Percentiles rank a stretch among this genome's conserved stretches.
Evolutionary conservation across 352 stramenopile genomes (phyloP).

Genomic region (Albugo laibachii): DNA sequence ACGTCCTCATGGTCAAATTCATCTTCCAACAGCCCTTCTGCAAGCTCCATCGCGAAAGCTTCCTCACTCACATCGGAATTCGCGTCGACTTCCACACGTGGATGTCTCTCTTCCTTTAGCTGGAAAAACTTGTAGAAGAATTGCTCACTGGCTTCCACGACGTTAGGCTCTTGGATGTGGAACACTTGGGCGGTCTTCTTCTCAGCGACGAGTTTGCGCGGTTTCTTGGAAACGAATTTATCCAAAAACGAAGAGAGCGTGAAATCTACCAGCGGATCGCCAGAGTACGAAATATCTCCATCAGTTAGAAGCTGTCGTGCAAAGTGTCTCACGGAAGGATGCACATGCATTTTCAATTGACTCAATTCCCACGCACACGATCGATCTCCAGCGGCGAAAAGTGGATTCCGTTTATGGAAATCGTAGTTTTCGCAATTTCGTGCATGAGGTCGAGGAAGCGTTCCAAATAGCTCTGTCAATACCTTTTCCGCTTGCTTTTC

Average conservation of each 20-base stretch:
- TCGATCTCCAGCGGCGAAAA: conserved; percentile 49
- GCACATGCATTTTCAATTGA: conserved; percentile 85
- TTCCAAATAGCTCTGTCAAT: conserved; percentile 46
- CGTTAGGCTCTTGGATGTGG: conserved; percentile 33
- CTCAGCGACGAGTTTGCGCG: conserved; percentile 17
- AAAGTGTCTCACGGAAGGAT: conserved; percentile 91
- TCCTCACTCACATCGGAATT: conserved; percentile 46
- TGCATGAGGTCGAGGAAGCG: background rate
- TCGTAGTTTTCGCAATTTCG: conserved; percentile 29
- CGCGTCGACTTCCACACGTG: conserved; percentile 19
- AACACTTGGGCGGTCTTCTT: conserved; percentile 1
- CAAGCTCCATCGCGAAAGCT: conserved; percentile 75
- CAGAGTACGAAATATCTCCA: conserved; percentile 78
- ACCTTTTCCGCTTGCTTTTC: conserved; percentile 25
- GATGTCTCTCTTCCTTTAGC: conserved; percentile 40
- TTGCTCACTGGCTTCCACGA: conserved; percentile 57
- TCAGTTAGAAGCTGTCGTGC: conserved; percentile 55
- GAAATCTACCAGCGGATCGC: conserved; percentile 95
- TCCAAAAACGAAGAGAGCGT: conserved; percentile 94
- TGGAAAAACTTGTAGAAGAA: conserved; percentile 93
- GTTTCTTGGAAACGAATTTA: conserved; percentile 98
- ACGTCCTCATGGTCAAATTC: conserved; percentile 60
- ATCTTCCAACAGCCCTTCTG: conserved; percentile 69
- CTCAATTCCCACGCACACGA: conserved; percentile 86
- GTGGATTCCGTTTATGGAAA: conserved; percentile 69